Percentiles rank a stretch among this genome's conserved stretches.
Evolutionary conservation across 768 basidiomycete species (phyloP).

Genomic region (Rhodotorula kratochvilovae): DNA sequence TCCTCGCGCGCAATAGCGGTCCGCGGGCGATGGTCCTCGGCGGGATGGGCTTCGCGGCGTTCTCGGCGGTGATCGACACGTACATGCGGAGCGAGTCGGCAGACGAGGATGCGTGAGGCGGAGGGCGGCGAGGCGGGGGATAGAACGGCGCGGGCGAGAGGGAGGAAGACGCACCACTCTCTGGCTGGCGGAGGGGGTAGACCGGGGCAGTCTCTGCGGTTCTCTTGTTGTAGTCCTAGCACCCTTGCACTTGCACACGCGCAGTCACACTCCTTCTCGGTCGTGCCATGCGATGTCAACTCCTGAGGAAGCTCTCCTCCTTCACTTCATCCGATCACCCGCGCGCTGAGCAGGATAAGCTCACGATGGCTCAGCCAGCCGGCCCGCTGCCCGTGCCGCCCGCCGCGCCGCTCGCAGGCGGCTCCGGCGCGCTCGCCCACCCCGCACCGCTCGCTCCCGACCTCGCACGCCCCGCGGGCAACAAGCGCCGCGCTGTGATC

Average conservation of each 20-base stretch:
- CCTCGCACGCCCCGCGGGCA: neutral
- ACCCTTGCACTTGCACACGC: neutral
- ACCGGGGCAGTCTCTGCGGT: neutral
- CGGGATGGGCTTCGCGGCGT: conserved; percentile 85
- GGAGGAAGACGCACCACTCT: neutral
- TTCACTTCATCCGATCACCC: neutral
- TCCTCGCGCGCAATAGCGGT: conserved; percentile 81
- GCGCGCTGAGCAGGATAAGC: neutral
- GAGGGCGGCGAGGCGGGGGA: neutral
- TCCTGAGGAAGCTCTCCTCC: neutral
- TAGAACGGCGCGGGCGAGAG: too few species aligned
- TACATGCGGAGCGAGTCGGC: conserved; percentile 39
- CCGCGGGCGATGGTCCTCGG: conserved; percentile 82
- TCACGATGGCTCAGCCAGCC: neutral
- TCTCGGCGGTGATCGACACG: conserved; percentile 79
- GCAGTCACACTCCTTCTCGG: neutral
- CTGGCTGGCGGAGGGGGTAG: neutral
- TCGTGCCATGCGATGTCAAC: neutral
- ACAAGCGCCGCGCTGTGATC: neutral
- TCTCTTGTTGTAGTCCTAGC: conserved; percentile 3
- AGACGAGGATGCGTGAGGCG: conserved; percentile 24
- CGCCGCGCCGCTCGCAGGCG: too few species aligned
- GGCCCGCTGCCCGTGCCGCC: too few species aligned
- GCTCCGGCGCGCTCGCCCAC: neutral
- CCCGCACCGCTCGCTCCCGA: neutral